Conservation (phyloP, 176 grass and related monocot species). For the Metroxylon sagu region DNA sequence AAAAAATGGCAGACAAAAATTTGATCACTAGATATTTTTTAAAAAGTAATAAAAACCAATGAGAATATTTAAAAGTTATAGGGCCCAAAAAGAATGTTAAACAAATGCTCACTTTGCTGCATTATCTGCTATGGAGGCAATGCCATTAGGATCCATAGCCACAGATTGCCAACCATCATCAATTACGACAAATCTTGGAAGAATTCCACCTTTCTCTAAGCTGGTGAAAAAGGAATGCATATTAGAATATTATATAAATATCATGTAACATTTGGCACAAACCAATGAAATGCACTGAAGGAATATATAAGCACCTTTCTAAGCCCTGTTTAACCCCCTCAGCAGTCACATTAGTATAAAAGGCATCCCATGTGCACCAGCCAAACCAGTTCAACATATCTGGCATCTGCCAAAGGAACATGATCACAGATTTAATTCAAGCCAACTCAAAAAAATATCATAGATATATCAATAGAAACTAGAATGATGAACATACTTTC, state of each 20-base stretch:
- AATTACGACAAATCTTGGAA: constrained; percentile 45
- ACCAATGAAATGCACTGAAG: neutral
- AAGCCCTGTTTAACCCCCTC: constrained; percentile 33
- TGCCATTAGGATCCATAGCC: constrained; percentile 49
- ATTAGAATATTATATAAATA: neutral
- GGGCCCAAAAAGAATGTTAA: too few species aligned
- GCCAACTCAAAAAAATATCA: neutral
- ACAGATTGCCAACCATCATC: constrained; percentile 70
- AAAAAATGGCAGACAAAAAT: neutral
- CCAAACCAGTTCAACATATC: constrained; percentile 50
- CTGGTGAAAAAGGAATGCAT: constrained; percentile 9
- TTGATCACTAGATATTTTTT: too few species aligned
- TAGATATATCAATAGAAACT: neutral
- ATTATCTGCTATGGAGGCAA: constrained; percentile 43
- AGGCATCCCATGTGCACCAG: constrained; percentile 70
- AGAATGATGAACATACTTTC: constrained; percentile 24
- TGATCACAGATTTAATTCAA: neutral
- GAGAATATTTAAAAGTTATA: too few species aligned
- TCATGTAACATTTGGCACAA: neutral
- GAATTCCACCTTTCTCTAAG: constrained; percentile 27
- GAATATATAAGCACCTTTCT: constrained; percentile 23
- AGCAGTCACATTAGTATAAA: constrained; percentile 50
- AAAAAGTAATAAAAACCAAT: too few species aligned
- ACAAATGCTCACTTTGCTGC: constrained; percentile 55
- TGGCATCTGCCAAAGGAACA: constrained; percentile 18